These are phyloP conservation scores for Metarhizium humberi DNA, from an alignment of 2,329 filamentous ascomycete species.

Conservation along the genomic window DNA sequence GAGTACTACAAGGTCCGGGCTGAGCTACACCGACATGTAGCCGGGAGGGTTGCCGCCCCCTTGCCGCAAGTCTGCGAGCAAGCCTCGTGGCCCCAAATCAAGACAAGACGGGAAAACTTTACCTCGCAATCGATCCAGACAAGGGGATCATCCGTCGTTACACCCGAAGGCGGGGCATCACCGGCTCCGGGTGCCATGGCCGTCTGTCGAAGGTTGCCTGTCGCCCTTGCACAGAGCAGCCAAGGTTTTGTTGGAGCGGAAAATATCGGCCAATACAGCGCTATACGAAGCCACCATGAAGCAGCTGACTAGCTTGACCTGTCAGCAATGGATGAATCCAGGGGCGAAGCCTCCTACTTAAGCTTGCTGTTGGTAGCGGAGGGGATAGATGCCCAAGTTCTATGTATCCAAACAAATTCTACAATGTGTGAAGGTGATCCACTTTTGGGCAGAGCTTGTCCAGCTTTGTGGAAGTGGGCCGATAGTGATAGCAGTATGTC, in stretches of 20 bases:
- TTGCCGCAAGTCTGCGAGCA: no score
- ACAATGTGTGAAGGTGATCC: not conserved
- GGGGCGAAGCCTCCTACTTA: not conserved
- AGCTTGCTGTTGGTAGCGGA: not conserved
- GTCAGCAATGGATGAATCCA: not conserved
- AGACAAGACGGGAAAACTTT: not conserved
- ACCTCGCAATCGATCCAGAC: slow-evolving; percentile 76
- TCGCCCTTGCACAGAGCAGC: not conserved
- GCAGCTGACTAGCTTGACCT: not conserved
- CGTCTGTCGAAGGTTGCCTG: not conserved
- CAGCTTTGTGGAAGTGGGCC: not conserved
- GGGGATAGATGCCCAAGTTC: not conserved
- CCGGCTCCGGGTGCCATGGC: not conserved
- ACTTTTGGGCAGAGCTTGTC: not conserved
- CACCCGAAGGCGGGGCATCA: not conserved
- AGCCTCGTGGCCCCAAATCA: no score
- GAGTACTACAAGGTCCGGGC: not conserved
- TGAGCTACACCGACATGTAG: not conserved
- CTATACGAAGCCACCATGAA: not conserved
- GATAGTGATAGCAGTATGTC: not conserved
- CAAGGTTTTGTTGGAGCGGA: not conserved
- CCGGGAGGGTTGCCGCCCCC: not conserved
- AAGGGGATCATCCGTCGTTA: slow-evolving; percentile 44
- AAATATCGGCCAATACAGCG: not conserved
- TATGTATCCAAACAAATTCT: not conserved